These are phyloP conservation scores for Xylaria bambusicola DNA, from an alignment of 495 filamentous ascomycete genomes.

Conservation along the genomic window DNA sequence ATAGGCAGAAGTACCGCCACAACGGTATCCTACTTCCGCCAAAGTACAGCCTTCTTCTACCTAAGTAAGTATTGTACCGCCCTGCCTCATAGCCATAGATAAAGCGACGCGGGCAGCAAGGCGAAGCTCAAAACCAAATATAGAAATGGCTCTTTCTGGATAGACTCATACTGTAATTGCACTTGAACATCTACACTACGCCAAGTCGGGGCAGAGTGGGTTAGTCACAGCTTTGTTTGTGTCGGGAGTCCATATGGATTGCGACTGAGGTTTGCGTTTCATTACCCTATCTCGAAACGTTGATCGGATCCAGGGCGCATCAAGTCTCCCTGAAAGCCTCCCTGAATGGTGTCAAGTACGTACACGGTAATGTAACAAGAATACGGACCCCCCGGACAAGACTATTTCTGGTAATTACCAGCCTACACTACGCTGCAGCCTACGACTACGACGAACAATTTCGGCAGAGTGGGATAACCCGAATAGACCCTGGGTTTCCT, in stretches of 20 bases:
- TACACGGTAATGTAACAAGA: not conserved
- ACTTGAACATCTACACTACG: not conserved
- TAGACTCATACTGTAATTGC: too few species aligned
- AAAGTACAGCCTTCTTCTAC: slow-evolving; percentile 16
- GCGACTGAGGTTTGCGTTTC: not conserved
- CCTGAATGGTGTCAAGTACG: slow-evolving; percentile 6
- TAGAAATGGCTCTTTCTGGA: slow-evolving; percentile 3
- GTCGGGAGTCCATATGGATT: not conserved
- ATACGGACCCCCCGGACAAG: slow-evolving; percentile 3
- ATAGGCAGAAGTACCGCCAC: slow-evolving; percentile 12
- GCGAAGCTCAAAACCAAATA: slow-evolving; percentile 16
- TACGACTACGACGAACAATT: too few species aligned
- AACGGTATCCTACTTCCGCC: not conserved
- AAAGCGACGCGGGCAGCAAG: slow-evolving; percentile 4
- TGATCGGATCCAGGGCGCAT: not conserved
- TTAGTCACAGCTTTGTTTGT: not conserved
- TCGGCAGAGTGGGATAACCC: too few species aligned
- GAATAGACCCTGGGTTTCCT: too few species aligned
- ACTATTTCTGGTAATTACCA: not conserved
- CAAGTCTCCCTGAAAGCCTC: slow-evolving; percentile 5
- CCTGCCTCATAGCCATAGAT: not conserved
- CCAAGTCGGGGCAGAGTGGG: not conserved
- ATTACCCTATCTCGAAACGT: slow-evolving; percentile 10
- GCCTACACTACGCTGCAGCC: not conserved
- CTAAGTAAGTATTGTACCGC: not conserved